Evolutionary conservation across 2,329 filamentous ascomycete species (phyloP).

Genomic region (Lachnellula occidentalis): DNA sequence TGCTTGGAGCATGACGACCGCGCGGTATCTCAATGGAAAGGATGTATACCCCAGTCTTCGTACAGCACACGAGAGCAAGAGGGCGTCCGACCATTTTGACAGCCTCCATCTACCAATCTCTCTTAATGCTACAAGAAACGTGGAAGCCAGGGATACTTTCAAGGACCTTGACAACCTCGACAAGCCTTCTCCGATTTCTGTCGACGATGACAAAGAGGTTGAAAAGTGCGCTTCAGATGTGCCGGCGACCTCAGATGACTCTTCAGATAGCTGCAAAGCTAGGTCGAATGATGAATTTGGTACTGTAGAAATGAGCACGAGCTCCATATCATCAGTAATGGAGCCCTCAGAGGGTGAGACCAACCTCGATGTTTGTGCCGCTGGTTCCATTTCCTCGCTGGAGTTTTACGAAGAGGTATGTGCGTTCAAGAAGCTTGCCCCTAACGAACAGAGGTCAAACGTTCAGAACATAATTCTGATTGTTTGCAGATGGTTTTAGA

Average conservation of each 20-base stretch:
- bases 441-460: not conserved
- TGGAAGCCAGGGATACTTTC: too few species aligned
- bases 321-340: not conserved
- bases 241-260: too few species aligned
- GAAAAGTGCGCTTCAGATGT: too few species aligned
- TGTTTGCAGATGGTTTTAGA: not conserved
- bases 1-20: not conserved
- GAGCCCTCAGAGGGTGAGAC: not conserved
- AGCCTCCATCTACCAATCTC: not conserved
- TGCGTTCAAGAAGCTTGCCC: not conserved
- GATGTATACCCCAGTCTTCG: not conserved
- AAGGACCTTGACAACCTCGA: too few species aligned
- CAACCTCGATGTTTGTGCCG: not conserved
- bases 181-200: too few species aligned
- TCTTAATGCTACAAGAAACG: too few species aligned
- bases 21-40: not conserved
- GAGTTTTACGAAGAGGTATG: not conserved
- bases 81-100: not conserved
- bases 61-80: not conserved
- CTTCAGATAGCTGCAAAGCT: too few species aligned
- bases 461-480: not conserved
- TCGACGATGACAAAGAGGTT: too few species aligned
- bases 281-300: too few species aligned
- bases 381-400: not conserved
- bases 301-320: not conserved